A percentile compares a stretch with the other conserved stretches of the same genome.
Conservation (phyloP, 192 early-diverging fungal genomes). For the Backusella westeae region DNA sequence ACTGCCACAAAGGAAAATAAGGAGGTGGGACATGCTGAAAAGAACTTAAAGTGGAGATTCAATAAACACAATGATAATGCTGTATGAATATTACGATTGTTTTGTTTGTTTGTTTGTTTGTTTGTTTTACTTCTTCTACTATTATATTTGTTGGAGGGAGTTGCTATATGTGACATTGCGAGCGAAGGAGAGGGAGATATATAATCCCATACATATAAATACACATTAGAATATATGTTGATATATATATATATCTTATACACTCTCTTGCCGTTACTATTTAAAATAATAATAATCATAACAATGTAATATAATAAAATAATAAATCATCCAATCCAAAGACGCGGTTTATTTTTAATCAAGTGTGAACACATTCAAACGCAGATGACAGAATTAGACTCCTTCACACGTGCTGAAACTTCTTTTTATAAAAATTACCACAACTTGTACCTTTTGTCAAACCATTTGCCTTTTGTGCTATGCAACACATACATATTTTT, state of each 20-base stretch:
- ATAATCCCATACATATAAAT: background rate
- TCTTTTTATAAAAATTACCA: background rate
- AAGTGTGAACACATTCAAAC: background rate
- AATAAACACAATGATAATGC: conserved; percentile 1
- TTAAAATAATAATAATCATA: no score
- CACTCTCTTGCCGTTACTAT: no score
- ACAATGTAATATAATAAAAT: background rate
- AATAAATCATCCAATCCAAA: background rate
- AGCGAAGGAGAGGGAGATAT: background rate
- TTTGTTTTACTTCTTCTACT: no score
- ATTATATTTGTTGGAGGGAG: background rate
- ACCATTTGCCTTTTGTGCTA: background rate
- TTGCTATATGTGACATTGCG: background rate
- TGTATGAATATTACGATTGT: no score
- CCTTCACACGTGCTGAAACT: background rate
- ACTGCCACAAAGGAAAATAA: conserved; percentile 3
- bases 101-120: no score
- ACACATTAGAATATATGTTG: background rate
- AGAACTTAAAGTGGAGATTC: background rate
- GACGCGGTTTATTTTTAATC: background rate
- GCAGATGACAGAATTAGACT: background rate
- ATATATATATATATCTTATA: background rate
- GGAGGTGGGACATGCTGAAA: background rate
- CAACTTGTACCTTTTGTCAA: background rate
- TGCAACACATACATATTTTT: background rate